A percentile compares a stretch with the other conserved stretches of the same genome.
phyloP scores from a whole-genome alignment of 2,329 filamentous ascomycete species.

The Epichloe sylvatica region DNA sequence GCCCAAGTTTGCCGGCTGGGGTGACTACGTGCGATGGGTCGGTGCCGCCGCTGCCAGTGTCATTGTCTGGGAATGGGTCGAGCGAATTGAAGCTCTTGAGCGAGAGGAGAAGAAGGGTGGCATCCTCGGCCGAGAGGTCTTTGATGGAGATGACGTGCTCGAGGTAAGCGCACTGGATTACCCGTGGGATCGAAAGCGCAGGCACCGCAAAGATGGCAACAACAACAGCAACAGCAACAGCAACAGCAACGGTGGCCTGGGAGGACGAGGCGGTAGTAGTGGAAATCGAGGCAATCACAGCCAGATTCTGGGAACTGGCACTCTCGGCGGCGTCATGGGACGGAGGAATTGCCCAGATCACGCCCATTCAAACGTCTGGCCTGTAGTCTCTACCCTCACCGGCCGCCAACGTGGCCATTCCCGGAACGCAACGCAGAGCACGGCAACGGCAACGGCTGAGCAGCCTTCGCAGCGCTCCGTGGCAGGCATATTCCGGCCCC shows the following conservation, averaged over 20 bases:
- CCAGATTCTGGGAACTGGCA: neutral
- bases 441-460: conserved; percentile 6
- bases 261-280: conserved; percentile 9
- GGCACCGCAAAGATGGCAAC: conserved; percentile 18
- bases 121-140: conserved; percentile 78
- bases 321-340: conserved; percentile 3
- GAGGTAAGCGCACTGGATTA: conserved; percentile 44
- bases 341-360: neutral
- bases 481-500: conserved; percentile 33
- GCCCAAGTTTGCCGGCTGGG: conserved; percentile 78
- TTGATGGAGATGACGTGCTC: conserved; percentile 88
- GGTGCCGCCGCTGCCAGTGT: conserved; percentile 86
- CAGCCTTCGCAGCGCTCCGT: conserved; percentile 16
- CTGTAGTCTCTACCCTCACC: conserved; percentile 14
- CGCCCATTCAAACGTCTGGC: conserved; percentile 14
- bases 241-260: conserved; percentile 1
- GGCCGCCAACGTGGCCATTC: conserved; percentile 14
- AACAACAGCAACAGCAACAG: conserved; percentile 8
- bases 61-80: conserved; percentile 98
- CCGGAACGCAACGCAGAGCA: conserved; percentile 8
- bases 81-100: conserved; percentile 83
- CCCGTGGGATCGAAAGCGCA: conserved; percentile 29
- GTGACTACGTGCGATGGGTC: conserved; percentile 94
- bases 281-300: conserved; percentile 18
- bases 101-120: conserved; percentile 89